A percentile compares a stretch with the other conserved stretches of the same genome.
These are phyloP conservation scores for Monosporascus sp. DNA, from an alignment of 2,329 filamentous ascomycete genomes.

Conservation along the genomic window DNA sequence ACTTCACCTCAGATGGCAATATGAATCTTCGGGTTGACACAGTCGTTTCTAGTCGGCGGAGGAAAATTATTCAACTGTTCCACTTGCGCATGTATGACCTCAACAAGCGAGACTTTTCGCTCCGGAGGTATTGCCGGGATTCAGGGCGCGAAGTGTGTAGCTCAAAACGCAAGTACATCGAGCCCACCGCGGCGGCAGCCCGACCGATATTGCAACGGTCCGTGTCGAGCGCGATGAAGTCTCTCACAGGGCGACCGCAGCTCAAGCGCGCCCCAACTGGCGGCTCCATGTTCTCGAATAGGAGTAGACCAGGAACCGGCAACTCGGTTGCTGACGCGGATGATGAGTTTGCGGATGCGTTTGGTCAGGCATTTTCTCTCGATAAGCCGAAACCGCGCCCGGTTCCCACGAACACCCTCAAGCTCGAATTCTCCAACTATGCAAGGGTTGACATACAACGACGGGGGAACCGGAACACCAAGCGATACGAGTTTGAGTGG, in stretches of 20 bases:
- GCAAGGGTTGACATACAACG: conserved; percentile 81
- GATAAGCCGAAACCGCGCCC: conserved; percentile 30
- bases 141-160: conserved; percentile 92
- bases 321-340: conserved; percentile 25
- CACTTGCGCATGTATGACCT: conserved; percentile 94
- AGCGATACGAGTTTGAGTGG: conserved; percentile 87
- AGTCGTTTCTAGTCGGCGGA: conserved; percentile 58
- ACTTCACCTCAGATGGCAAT: conserved; percentile 84
- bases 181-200: conserved; percentile 34
- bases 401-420: conserved; percentile 68
- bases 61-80: conserved; percentile 72
- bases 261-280: conserved; percentile 31
- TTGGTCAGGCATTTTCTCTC: conserved; percentile 23
- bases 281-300: conserved; percentile 23
- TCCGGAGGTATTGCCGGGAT: conserved; percentile 85
- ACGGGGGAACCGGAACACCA: conserved; percentile 58
- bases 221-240: conserved; percentile 45
- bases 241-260: conserved; percentile 32
- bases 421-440: conserved; percentile 96
- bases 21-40: conserved; percentile 94
- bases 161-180: conserved; percentile 64
- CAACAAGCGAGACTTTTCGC: conserved; percentile 77
- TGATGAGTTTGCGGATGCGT: conserved; percentile 24
- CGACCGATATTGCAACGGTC: conserved; percentile 40
- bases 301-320: conserved; percentile 30